Evolutionary conservation across 371 early-diverging fungal genomes (phyloP), one percentile per base, ranked within the genome.

Genomic region (Apophysomyces ossiformis): DNA sequence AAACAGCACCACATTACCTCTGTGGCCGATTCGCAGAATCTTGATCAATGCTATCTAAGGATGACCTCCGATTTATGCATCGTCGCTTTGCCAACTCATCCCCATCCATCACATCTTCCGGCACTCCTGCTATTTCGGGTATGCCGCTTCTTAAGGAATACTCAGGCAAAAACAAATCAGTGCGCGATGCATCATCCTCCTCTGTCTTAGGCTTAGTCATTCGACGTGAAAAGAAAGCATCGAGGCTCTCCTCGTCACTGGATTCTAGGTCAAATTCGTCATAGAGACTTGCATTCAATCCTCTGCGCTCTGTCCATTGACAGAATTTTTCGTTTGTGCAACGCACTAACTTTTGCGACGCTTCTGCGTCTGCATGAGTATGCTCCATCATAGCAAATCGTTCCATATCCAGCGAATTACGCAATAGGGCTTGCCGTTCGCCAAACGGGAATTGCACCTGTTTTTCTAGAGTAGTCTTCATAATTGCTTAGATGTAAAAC

Each of bases 391-490:
- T 75, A 2, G 75, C 67, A 32, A 85, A 85, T 7, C 85, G 78
- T 41, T 81, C 81, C 88, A 87, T 87, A 46, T 85, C 87, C 58
- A 82, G 63, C 0, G 84, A 65, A 3, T 79, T 80, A 35, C 89
- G 74, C 11, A 73, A 66, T 12, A 87, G 37, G 0, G 87, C 88
- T 26, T 76, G 63, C 47, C 79, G 75, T 1, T 88, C 85, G n/a
- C 76, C 74, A 67, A 89, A 89, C 5, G 84, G 75, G 41, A 80
- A 74, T 18, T 81, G 81, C 44, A 78, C 74, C 61, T 87, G 87
- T 36, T 78, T 82, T 46, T 86, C 83, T 5, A 84, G 71, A 26
- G 77, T 74, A 9, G 81, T 72, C 73, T 79, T 61, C 35, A 18
- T 26, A 38, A 47, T 67, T 16, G 15, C 39, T 26, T 18, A 38